Evolutionary conservation across 352 stramenopile species (phyloP).

Genomic region (Phytophthora kernoviae): DNA sequence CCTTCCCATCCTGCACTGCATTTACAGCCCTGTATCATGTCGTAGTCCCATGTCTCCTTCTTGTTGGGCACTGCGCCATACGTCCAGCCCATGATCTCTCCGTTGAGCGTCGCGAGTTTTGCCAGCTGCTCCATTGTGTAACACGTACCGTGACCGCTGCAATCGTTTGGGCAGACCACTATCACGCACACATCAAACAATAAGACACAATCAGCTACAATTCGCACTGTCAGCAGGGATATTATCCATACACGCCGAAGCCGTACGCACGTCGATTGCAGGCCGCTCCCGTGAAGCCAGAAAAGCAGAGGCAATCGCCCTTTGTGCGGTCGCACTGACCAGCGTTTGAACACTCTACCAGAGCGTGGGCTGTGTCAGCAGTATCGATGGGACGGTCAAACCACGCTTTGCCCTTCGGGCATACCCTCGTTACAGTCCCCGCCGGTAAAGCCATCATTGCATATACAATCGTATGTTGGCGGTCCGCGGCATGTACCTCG

Average conservation of each 20-base stretch:
- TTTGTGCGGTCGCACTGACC: constrained; percentile 70
- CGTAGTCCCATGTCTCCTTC: constrained; percentile 90
- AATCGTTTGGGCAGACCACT: constrained; percentile 74
- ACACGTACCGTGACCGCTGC: constrained; percentile 84
- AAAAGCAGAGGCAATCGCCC: constrained; percentile 67
- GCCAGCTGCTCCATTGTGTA: constrained; percentile 81
- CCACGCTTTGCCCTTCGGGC: constrained; percentile 72
- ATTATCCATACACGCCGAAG: too few relatives aligned
- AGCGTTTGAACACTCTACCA: constrained; percentile 78
- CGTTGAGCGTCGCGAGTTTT: constrained; percentile 53
- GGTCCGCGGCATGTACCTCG: constrained; percentile 72
- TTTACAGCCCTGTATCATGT: constrained; percentile 84
- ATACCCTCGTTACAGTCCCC: constrained; percentile 76
- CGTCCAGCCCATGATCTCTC: constrained; percentile 54
- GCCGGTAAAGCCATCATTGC: constrained; percentile 75
- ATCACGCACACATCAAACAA: background rate
- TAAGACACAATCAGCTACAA: background rate
- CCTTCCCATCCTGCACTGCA: constrained; percentile 90
- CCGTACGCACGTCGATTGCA: constrained; percentile 75
- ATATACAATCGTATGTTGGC: constrained; percentile 81
- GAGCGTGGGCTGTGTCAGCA: constrained; percentile 54
- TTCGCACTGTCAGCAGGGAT: background rate
- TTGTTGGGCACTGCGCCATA: constrained; percentile 82
- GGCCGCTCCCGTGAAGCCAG: constrained; percentile 67
- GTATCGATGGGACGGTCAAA: constrained; percentile 56